Evolutionary conservation across 2,329 filamentous ascomycete species (phyloP).

Genomic region (Aspergillus intermedius): DNA sequence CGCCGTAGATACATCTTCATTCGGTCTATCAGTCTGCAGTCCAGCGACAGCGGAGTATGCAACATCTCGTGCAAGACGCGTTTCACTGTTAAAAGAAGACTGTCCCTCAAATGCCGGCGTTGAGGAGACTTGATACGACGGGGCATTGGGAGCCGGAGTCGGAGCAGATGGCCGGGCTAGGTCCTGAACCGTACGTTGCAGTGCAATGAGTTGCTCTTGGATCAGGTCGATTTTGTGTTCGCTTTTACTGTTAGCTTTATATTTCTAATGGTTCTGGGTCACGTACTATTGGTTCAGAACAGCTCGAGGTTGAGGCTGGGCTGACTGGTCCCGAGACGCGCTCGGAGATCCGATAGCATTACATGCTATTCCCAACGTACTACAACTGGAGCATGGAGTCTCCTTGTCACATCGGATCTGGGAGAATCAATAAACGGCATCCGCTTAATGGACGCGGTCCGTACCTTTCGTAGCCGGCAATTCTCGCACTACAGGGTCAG

Average conservation of each 20-base stretch:
- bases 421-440: background rate
- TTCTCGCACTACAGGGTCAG: slow-evolving; percentile 18
- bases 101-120: slow-evolving; percentile 19
- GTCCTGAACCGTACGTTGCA: slow-evolving; percentile 13
- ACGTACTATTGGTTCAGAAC: slow-evolving; percentile 13
- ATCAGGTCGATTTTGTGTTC: slow-evolving; percentile 12
- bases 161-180: slow-evolving; percentile 7
- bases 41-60: slow-evolving; percentile 14
- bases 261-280: background rate
- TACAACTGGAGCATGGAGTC: slow-evolving; percentile 18
- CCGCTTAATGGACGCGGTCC: background rate
- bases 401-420: slow-evolving; percentile 20
- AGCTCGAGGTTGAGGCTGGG: background rate
- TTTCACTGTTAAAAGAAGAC: slow-evolving; percentile 19
- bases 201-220: slow-evolving; percentile 13
- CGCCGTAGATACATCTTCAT: slow-evolving; percentile 16
- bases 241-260: slow-evolving; percentile 3
- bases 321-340: background rate
- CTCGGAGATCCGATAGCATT: slow-evolving; percentile 5
- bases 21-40: slow-evolving; percentile 4
- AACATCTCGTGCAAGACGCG: slow-evolving; percentile 17
- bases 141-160: slow-evolving; percentile 6
- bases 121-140: slow-evolving; percentile 6
- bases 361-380: slow-evolving; percentile 13
- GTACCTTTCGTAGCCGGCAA: slow-evolving; percentile 22